These are phyloP conservation scores for Stylosanthes scabra DNA, from an alignment of 331 rosid species.

Conservation along the genomic window DNA sequence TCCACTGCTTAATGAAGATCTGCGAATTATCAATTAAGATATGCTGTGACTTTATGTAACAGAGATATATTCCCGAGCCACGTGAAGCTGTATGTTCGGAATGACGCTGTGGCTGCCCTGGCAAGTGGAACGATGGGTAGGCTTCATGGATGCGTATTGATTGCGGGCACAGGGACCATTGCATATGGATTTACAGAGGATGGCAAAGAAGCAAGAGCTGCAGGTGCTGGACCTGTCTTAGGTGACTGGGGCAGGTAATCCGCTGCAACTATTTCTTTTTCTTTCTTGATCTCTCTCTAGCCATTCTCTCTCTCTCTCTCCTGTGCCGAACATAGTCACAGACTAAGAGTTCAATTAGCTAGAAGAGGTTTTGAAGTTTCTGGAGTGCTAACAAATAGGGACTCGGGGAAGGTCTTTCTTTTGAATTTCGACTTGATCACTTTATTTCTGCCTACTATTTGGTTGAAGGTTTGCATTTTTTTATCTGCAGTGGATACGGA, in stretches of 20 bases:
- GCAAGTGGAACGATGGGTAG: conserved; percentile 95
- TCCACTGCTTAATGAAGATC: conserved; percentile 11
- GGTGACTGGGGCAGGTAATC: conserved; percentile 99
- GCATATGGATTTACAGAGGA: conserved; percentile 90
- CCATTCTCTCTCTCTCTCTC: not conserved
- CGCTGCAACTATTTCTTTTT: not conserved
- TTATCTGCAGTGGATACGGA: conserved; percentile 89
- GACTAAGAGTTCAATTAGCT: conserved; percentile 7
- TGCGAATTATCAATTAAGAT: conserved; percentile 23
- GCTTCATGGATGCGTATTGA: conserved; percentile 92
- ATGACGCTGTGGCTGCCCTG: conserved; percentile 96
- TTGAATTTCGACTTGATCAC: conserved; percentile 1
- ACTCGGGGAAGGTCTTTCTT: conserved; percentile 7
- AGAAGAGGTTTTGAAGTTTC: not conserved
- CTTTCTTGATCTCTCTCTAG: not conserved
- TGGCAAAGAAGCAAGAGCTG: conserved; percentile 93
- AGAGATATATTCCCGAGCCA: conserved; percentile 85
- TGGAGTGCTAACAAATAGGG: conserved; percentile 1
- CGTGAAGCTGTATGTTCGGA: conserved; percentile 80
- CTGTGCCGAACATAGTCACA: not conserved
- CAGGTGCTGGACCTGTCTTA: conserved; percentile 94
- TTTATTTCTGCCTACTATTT: not conserved
- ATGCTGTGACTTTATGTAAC: conserved; percentile 37
- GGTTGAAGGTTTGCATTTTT: conserved; percentile 33
- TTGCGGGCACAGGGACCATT: conserved; percentile 93